Evolutionary conservation across 2,329 filamentous ascomycete species (phyloP), one percentile per base, ranked within the genome.

Genomic region (Fusarium sp.): DNA sequence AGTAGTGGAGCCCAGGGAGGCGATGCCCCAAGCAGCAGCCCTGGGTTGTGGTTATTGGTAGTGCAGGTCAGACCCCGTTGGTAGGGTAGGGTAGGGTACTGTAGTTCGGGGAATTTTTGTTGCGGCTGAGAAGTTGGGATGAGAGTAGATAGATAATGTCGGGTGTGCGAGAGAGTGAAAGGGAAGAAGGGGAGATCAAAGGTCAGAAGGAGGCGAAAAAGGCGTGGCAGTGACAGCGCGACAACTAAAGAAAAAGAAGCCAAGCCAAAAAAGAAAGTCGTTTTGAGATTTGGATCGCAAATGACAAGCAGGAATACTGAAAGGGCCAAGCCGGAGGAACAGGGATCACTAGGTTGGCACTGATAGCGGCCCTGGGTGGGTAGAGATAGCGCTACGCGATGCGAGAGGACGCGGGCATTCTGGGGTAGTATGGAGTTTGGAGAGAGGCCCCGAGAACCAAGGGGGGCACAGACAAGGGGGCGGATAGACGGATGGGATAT

Each of bases 321-420:
- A 48, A 22, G 41, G 20, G 45, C 45, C 67, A 78, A 73, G 67
- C 57, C 43, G n/a, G 62, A 62, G 67, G 72, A 66, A 65, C 74
- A 77, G 71, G 68, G 62, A 8, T 45, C 43, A 45, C 20, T 60
- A 52, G 69, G 68, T 75, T 45, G 75, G 68, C 50, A 68, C 65
- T 78, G 77, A 78, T 78, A 78, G 76, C 71, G 73, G 69, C 61
- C 61, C 63, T 56, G 66, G 62, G 65, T 63, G 69, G 76, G 63
- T n/a, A 73, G 68, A 75, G 77, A 78, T 78, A 78, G 76, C 77
- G 76, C 72, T 77, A 77, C 76, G 76, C 69, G 68, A 77, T 68
- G 74, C 75, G 70, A 75, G 68, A 71, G 68, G 73, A 69, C 45
- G 45, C 24, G 45, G 45, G 45, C 70, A 74, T 70, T 78, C 75